Percentiles rank a stretch among this genome's conserved stretches.
These are phyloP conservation scores for Turnera subulata DNA, from an alignment of 345 rosid species.

Conservation along the genomic window DNA sequence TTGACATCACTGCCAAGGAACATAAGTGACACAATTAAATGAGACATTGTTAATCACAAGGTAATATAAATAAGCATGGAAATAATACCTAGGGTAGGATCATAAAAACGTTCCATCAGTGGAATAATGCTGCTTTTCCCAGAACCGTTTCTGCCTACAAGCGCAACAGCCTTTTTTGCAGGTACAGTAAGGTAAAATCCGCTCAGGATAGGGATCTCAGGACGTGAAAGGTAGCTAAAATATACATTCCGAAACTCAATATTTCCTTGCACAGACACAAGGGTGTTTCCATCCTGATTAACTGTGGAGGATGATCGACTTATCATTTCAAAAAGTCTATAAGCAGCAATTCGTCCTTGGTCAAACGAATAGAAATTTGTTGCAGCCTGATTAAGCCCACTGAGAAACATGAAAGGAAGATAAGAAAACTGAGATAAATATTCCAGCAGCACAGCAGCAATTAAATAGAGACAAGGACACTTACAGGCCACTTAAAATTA, in stretches of 20 bases:
- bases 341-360: constrained; percentile 98
- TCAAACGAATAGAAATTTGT: constrained; percentile 98
- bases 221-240: constrained; percentile 97
- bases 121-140: constrained; percentile 99
- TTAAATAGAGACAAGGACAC: constrained; percentile 31
- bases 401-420: constrained; percentile 23
- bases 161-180: constrained; percentile 93
- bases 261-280: constrained; percentile 71
- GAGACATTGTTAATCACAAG: constrained; percentile 1
- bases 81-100: constrained; percentile 89
- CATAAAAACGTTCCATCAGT: constrained; percentile 99
- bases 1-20: constrained; percentile 17
- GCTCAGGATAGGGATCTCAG: constrained; percentile 96
- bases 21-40: constrained; percentile 6
- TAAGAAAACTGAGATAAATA: constrained; percentile 6
- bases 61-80: constrained; percentile 3
- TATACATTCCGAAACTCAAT: constrained; percentile 97
- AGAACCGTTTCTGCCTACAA: constrained; percentile 99
- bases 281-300: constrained; percentile 66
- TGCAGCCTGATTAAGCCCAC: constrained; percentile 99
- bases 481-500: constrained; percentile 99
- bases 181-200: constrained; percentile 98
- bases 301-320: constrained; percentile 77
- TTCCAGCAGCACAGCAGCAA: too few relatives aligned
- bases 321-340: constrained; percentile 98